Base-by-base conservation (phyloP, 345 rosid species). In the Gossypium stocksii region DNA sequence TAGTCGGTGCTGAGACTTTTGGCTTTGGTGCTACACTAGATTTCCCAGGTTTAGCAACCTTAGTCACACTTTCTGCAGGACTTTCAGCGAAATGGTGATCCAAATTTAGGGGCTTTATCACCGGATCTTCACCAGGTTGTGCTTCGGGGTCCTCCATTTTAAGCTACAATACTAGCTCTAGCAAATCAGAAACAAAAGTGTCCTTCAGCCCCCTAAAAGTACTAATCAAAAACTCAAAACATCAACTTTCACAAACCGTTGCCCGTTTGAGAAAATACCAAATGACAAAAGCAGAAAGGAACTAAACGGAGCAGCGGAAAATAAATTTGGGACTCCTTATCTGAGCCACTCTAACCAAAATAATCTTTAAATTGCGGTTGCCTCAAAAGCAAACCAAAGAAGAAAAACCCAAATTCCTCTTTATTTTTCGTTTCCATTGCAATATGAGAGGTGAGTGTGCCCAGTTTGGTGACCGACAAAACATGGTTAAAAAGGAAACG, bases 121-220 rank as follows among this genome's bases (percentile, higher is more conserved):
- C 59, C n/a, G 78, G 71, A 76, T 79, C 86, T 79, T 84, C 83
- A 53, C 76, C 80, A 9, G 81, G 66, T 48, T 85, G 83, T 61
- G 73, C 78, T 59, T 78, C 77, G 10, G 83, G 76, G 57, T 83
- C 91, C 83, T 92, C 97, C 97, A 94, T 92, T 70, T 60, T 58
- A 8, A 66, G 53, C 66, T 25, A 14, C 74, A 48, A 71, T 62
- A 54, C 78, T 80, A 77, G 77, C 14, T 54, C 78, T 45, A 44
- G 74, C 19, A 62, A 74, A 75, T 34, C 69, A 66, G 65, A 48
- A 73, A 68, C 73, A 57, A 65, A 75, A 52, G 48, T 82, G 83
- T 81, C 76, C 82, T 75, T 61, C 72, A 75, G 34, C 59, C 45
- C 60, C 77, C 71, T 16, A 38, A 78, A 70, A 72, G 74, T 17